These are phyloP conservation scores for Microstroma glucosiphilum DNA, from an alignment of 1,284 basidiomycete species.

Conservation along the genomic window DNA sequence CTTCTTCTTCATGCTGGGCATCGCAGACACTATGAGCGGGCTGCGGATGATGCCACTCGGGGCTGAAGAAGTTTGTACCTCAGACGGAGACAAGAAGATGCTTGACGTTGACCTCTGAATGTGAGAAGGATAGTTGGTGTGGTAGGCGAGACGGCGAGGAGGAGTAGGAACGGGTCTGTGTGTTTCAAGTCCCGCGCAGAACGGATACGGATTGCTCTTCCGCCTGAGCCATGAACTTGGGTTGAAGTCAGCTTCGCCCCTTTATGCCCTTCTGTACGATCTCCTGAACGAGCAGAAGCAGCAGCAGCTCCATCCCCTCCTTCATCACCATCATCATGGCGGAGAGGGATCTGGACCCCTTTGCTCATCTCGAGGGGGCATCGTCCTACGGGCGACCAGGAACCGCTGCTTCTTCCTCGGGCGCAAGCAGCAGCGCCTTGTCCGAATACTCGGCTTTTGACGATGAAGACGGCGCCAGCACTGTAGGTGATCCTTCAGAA, in stretches of 20 bases:
- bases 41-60: too few species aligned
- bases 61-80: too few species aligned
- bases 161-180: background rate
- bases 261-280: too few species aligned
- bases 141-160: background rate
- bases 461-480: background rate
- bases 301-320: too few species aligned
- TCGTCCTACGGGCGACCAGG: constrained; percentile 21
- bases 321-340: constrained; percentile 9
- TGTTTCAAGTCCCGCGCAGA: too few species aligned
- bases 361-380: constrained; percentile 40
- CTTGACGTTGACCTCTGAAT: background rate
- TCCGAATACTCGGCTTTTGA: constrained; percentile 32
- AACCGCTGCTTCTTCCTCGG: too few species aligned
- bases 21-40: background rate
- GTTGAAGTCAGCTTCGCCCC: too few species aligned
- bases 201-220: too few species aligned
- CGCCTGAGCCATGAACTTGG: too few species aligned
- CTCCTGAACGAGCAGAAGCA: too few species aligned
- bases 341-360: constrained; percentile 23
- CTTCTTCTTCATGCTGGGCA: constrained; percentile 31
- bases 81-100: background rate
- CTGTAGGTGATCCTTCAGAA: background rate
- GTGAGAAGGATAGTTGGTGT: background rate
- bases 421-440: constrained; percentile 9